Evolutionary conservation across 805 yeast species (phyloP), one percentile per base, ranked within the genome.

Genomic region (Jamesozyma hellenica): DNA sequence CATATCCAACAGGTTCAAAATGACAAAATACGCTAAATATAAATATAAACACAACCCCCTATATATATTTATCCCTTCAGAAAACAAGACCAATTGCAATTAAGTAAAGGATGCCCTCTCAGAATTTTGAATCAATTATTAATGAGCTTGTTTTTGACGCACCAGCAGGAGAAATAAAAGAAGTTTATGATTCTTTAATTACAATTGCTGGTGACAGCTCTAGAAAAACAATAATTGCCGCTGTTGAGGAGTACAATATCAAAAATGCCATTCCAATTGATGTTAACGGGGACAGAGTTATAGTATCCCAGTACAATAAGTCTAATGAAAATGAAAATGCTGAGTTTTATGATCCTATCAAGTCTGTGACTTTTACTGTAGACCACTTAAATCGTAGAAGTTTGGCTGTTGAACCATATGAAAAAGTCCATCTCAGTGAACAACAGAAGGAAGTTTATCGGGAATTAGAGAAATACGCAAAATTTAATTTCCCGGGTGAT

Each of bases 401-500:
- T 13, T 65, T 73, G 33, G 82, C 77, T 47, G 50, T 77, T 27
- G 84, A 77, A 45, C 50, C 60, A 1, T 47, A 48, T 8, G 31
- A 43, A n/a, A 9, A 11, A 11, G 19, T 26, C 3, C 48, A 39
- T 8, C 44, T 51, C 34, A 45, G 34, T 17, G 47, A 45, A 7
- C 49, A 35, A 5, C 56, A 53, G 14, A 30, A 48, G 8, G 30
- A 50, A 1, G 38, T 51, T 18, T 44, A 43, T 1, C 49, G 52
- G 8, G 31, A 36, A n/a, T 44, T 64, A n/a, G 36, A 37, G 4
- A 41, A 43, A 1, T 88, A 88, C 55, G 75, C 80, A 1, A 55
- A 61, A 3, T 77, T 74, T 39, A 85, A 82, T 51, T 90, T 71
- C 55, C 85, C 90, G 2, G 74, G 79, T 4, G 67, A 77, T 21